These are phyloP conservation scores for Jaapia argillacea DNA, from an alignment of 768 basidiomycete species.

Conservation along the genomic window DNA sequence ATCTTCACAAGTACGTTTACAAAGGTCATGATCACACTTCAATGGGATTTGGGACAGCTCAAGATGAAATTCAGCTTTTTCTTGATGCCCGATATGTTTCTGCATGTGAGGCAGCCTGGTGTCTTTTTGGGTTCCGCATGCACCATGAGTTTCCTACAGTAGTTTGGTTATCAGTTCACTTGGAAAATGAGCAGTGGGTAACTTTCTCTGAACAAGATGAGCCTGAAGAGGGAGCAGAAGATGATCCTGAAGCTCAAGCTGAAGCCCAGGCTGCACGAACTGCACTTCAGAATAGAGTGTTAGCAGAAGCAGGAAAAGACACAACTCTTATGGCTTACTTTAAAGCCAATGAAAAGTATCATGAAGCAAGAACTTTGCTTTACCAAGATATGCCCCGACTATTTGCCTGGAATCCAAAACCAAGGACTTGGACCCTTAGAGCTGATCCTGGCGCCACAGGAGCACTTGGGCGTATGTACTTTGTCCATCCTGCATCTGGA, in stretches of 20 bases:
- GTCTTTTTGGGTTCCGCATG: constrained; percentile 20
- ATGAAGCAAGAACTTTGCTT: constrained; percentile 11
- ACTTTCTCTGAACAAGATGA: no score
- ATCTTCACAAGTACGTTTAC: constrained; percentile 38
- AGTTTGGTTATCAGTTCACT: constrained; percentile 31
- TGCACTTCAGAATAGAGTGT: no score
- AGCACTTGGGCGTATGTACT: constrained; percentile 34
- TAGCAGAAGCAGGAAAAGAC: constrained; percentile 13
- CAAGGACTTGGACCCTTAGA: constrained; percentile 20
- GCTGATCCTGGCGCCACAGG: constrained; percentile 20
- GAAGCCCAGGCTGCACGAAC: no score
- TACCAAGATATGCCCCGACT: constrained; percentile 31
- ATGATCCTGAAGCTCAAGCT: no score
- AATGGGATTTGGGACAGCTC: no score
- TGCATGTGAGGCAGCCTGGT: constrained; percentile 25
- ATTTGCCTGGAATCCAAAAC: constrained; percentile 16
- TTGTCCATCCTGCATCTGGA: constrained; percentile 22
- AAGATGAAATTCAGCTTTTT: constrained; percentile 25
- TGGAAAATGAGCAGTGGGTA: constrained; percentile 24
- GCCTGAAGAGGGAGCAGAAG: no score
- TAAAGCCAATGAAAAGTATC: constrained; percentile 11
- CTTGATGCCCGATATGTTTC: constrained; percentile 29
- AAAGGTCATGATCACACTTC: constrained; percentile 38
- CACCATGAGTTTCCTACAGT: constrained; percentile 27
- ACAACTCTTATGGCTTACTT: constrained; percentile 23